Conservation (phyloP, 306 rosid genomes). For the Fragaria nilgerrensis region DNA sequence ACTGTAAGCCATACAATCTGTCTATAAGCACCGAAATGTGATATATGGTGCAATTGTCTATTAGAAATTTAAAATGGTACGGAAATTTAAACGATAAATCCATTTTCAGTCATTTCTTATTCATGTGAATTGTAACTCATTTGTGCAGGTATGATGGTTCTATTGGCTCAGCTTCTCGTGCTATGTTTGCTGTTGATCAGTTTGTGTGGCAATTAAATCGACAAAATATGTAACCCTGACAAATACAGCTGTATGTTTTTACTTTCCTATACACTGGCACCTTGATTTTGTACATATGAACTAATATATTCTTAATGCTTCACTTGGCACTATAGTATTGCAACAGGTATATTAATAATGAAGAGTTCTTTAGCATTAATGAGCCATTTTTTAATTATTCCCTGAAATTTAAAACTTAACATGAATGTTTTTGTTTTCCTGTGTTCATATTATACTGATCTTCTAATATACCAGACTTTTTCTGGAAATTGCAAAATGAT, state of each 20-base stretch:
- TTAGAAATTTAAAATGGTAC: too few relatives aligned
- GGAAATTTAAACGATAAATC: neutral
- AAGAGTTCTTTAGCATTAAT: neutral
- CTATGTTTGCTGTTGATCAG: slow-evolving; percentile 85
- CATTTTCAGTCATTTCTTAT: neutral
- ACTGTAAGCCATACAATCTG: slow-evolving; percentile 51
- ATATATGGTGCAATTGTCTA: neutral
- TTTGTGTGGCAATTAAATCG: slow-evolving; percentile 66
- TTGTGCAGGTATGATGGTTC: slow-evolving; percentile 81
- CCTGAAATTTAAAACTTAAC: neutral
- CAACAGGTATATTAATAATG: neutral
- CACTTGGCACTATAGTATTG: neutral
- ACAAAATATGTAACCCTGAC: slow-evolving; percentile 45
- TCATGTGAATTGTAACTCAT: slow-evolving; percentile 1
- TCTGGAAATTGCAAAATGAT: neutral
- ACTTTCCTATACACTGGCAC: neutral
- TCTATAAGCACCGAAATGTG: neutral
- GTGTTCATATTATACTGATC: neutral
- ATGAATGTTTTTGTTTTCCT: neutral
- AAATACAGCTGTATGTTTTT: neutral
- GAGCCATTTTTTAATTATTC: neutral
- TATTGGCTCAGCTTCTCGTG: slow-evolving; percentile 89
- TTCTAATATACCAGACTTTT: too few relatives aligned
- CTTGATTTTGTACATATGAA: neutral
- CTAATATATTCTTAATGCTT: neutral